Conservation (phyloP, 2,329 filamentous ascomycete genomes). For the Zymoseptoria brevis region DNA sequence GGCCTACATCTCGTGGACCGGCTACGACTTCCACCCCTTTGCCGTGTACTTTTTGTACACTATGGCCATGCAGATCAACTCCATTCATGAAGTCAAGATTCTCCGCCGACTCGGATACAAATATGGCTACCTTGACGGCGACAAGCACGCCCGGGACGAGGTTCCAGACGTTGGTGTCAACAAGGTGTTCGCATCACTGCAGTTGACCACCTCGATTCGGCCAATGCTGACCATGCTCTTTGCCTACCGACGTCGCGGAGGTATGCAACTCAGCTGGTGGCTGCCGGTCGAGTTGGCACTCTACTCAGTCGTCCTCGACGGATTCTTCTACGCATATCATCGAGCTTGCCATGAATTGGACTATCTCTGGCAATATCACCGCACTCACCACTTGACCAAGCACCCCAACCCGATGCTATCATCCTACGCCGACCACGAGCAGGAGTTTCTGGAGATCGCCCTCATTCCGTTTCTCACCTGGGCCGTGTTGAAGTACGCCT, state of each 20-base stretch:
- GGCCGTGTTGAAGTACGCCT: constrained; percentile 28
- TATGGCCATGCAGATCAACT: constrained; percentile 32
- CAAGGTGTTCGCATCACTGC: constrained; percentile 12
- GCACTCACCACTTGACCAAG: constrained; percentile 41
- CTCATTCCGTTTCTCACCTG: constrained; percentile 37
- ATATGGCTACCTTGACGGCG: constrained; percentile 38
- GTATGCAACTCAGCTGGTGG: constrained; percentile 27
- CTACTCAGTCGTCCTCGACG: constrained; percentile 38
- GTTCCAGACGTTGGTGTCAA: constrained; percentile 31
- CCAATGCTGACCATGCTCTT: constrained; percentile 15
- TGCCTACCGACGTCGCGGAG: constrained; percentile 9
- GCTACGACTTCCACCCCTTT: constrained; percentile 26
- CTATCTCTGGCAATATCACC: constrained; percentile 38
- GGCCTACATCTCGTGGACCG: constrained; percentile 26
- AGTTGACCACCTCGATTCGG: constrained; percentile 17
- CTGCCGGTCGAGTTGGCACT: constrained; percentile 34
- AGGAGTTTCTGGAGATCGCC: constrained; percentile 38
- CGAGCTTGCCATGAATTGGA: constrained; percentile 37
- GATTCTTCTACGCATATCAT: constrained; percentile 42
- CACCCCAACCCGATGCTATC: constrained; percentile 39
- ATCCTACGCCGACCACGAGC: constrained; percentile 37
- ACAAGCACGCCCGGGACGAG: constrained; percentile 36
- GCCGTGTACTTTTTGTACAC: constrained; percentile 33
- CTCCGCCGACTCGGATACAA: constrained; percentile 33
- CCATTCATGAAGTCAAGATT: constrained; percentile 33